Evolutionary conservation across 257 asterid species (phyloP), one percentile per base, ranked within the genome.

Genomic region (Rauvolfia tetraphylla): DNA sequence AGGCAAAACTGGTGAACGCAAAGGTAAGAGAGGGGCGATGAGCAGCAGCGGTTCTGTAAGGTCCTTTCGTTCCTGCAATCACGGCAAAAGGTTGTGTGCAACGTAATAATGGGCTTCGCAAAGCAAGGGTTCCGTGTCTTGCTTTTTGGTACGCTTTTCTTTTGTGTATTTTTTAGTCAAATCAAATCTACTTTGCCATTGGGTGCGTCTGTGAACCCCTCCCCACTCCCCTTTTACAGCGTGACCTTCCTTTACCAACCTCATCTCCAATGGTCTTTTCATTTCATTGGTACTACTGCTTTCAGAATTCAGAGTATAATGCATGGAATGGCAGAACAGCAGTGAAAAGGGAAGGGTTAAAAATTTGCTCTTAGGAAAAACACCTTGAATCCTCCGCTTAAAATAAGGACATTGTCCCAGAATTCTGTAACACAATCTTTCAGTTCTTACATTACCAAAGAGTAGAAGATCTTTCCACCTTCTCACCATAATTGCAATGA

Each of bases 21-120:
- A 72, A 72, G 62, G 65, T 7, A 51, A 62, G 41, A 23, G 38
- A 29, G 13, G 9, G 48, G 27, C 4, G 29, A 46, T 1, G 54
- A 71, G 57, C 53, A 72, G 12, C 38, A 38, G 38, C 49, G 27
- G 25, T 7, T 18, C 33, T 7, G 11, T 54, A 20, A 22, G 63
- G 39, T 63, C 11, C 48, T 61, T 68, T 77, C 34, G 73, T 71
- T 74, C 90, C 95, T 84, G 73, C 86, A 88, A 88, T 90, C 90
- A 85, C 91, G 95, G 92, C 89, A 70, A 84, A 87, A 81, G 81
- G 27, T 71, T 11, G 6, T 41, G 23, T 20, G 39, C 68, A 73
- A 73, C 78, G 81, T 67, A 79, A 67, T 68, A 67, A 76, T 70
- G 71, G 62, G 25, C 17, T 51, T 51, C 57, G 57, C 57, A 51